Base-by-base conservation (phyloP, 257 asterid species). In the Coffea eugenioides region DNA sequence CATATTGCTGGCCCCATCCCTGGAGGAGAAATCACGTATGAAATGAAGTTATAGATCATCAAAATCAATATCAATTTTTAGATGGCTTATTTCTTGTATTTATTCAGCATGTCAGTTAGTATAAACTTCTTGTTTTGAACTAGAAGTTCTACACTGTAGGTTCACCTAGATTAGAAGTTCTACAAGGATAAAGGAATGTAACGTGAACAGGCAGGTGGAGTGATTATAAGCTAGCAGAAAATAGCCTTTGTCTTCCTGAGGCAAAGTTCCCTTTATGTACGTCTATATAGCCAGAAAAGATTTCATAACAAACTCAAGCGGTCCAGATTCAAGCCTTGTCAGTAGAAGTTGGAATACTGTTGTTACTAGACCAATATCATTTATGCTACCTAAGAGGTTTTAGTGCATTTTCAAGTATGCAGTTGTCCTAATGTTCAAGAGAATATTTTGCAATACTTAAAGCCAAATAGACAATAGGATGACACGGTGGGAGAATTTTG, bases 1-100 rank as follows among this genome's bases (percentile, higher is more conserved):
- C 92, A 69, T 85, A 88, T 52, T 82, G 68, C 82, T 89, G 83
- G 80, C 82, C 80, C 76, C 14, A 72, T 80, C 94, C 97, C 97
- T 93, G 87, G 41, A 71, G 27, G 65, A 74, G 57, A 74, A 49
- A 49, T 75, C 59, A 46, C 46, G 39, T 4, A 71, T 71, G 39
- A 71, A 71, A 46, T 16, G 7, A 46, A 71, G 75, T 23, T 21
- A 15, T 8, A 31, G 43, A 15, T 59, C 57, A 27, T 61, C 27
- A 27, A 75, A 15, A 57, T 23, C 51, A 62, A 23, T 61, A 21
- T 61, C 66, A 61, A 23, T 12, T n/a, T 18, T n/a, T 21, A 57
- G 8, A 0, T 57, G 64, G 25, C 10, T 57, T 3, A 18, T 57
- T 20, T 57, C 20, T 57, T 57, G 25, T 14, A 52, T 15, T 52